Evolutionary conservation across 345 rosid species (phyloP).

Genomic region (Cardamine occulta): DNA sequence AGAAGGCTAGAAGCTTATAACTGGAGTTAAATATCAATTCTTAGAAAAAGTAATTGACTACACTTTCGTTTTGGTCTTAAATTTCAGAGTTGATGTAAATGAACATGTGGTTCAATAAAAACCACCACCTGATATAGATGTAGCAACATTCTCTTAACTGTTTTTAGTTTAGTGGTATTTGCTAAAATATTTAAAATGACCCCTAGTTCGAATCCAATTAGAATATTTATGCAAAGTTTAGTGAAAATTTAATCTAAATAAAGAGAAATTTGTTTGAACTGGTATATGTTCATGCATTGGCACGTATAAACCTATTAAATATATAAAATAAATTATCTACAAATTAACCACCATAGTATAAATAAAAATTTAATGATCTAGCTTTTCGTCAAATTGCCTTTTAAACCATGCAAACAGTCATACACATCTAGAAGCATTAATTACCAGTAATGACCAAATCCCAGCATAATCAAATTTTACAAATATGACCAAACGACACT

Average conservation of each 20-base stretch:
- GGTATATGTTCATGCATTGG: neutral
- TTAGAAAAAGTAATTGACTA: neutral
- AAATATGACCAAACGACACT: neutral
- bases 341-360: neutral
- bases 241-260: neutral
- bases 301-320: too few relatives aligned
- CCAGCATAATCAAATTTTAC: neutral
- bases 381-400: neutral
- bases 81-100: neutral
- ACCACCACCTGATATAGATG: neutral
- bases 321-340: neutral
- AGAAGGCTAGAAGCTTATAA: neutral
- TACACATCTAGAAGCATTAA: neutral
- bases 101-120: neutral
- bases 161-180: neutral
- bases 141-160: neutral
- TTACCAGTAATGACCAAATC: neutral
- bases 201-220: neutral
- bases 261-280: neutral
- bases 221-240: neutral
- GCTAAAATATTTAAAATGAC: neutral
- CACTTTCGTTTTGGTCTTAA: neutral
- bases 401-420: neutral
- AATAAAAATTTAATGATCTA: neutral
- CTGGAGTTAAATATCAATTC: neutral